phyloP scores from a whole-genome alignment of 225 moss, liverwort and hornwort species.

The Asterella californica region DNA sequence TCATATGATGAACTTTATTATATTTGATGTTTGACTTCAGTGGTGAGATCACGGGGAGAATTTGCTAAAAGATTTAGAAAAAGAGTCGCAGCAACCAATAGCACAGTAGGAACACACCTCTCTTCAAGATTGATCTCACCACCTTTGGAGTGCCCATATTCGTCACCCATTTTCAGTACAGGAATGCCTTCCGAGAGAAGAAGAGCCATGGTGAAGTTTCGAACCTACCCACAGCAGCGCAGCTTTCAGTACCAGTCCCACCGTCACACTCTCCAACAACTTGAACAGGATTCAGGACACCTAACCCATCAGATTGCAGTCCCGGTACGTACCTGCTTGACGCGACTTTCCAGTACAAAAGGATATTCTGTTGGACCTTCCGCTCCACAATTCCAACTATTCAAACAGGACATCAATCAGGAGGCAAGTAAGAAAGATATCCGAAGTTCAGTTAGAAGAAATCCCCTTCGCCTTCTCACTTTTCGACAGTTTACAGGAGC shows the following conservation, averaged over 20 bases:
- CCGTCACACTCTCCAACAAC: background rate
- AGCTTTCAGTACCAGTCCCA: background rate
- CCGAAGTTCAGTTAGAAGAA: background rate
- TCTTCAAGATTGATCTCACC: constrained; percentile 56
- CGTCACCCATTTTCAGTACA: constrained; percentile 91
- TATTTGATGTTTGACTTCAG: background rate
- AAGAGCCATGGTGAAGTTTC: constrained; percentile 72
- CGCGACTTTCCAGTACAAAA: constrained; percentile 69
- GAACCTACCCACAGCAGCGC: constrained; percentile 46
- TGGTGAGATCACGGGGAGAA: too few relatives aligned
- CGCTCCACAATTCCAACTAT: constrained; percentile 88
- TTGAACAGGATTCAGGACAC: background rate
- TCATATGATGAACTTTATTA: background rate
- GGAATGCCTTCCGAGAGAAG: constrained; percentile 83
- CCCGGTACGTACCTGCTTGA: constrained; percentile 78
- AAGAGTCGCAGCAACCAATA: background rate
- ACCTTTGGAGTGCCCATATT: constrained; percentile 84
- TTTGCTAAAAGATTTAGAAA: background rate
- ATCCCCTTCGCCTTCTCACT: background rate
- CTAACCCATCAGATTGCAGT: background rate
- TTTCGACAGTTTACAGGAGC: background rate
- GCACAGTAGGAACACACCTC: constrained; percentile 35
- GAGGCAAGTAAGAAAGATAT: background rate
- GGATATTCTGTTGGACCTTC: constrained; percentile 66
- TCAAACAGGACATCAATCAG: background rate